Conservation (phyloP, 345 rosid genomes). For the Syzygium jambos region DNA sequence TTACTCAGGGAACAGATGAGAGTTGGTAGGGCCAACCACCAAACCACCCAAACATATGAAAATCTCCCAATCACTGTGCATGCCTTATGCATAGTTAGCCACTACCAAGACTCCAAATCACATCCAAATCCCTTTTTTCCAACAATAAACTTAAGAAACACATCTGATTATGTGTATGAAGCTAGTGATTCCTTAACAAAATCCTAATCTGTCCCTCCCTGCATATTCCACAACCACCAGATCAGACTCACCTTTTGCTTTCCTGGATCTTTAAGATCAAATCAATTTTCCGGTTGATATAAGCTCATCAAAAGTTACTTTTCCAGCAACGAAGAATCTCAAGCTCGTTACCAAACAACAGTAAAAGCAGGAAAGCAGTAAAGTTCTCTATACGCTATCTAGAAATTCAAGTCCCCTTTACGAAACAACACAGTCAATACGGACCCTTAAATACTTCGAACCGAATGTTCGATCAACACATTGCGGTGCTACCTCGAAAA, state of each 20-base stretch:
- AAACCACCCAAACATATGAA: background rate
- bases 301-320: background rate
- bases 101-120: background rate
- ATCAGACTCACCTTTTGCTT: background rate
- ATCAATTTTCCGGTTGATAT: background rate
- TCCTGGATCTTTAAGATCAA: background rate
- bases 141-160: background rate
- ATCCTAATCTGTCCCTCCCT: background rate
- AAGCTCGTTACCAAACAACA: background rate
- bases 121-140: background rate
- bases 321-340: background rate
- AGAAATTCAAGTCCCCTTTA: background rate
- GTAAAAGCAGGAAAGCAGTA: background rate
- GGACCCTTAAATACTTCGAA: background rate
- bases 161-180: background rate
- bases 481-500: background rate
- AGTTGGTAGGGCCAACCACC: background rate
- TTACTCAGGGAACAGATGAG: background rate
- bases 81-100: background rate
- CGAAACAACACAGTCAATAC: background rate
- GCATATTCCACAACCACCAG: background rate
- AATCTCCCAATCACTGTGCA: background rate
- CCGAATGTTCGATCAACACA: background rate
- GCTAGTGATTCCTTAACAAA: background rate
- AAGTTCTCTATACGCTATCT: background rate